phyloP scores from a whole-genome alignment of 371 early-diverging fungal species.

The Saksenaea vasiformis region DNA sequence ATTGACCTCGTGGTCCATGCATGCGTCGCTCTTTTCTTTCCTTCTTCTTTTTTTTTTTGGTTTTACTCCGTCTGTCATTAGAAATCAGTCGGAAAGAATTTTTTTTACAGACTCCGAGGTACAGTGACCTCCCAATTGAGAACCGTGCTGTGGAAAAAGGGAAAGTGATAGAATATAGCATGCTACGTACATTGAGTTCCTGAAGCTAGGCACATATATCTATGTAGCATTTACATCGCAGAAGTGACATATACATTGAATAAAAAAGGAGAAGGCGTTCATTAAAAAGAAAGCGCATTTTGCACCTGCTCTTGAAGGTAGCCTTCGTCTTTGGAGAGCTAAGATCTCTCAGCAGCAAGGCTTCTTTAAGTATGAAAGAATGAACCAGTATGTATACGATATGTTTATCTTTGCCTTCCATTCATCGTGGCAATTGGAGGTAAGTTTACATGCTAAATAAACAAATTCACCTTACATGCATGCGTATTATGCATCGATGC shows the following conservation, averaged over 20 bases:
- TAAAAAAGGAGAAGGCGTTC: background rate
- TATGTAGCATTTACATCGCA: too few relatives aligned
- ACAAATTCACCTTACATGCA: background rate
- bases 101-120: too few relatives aligned
- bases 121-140: too few relatives aligned
- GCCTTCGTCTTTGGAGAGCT: conserved; percentile 1
- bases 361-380: background rate
- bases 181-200: too few relatives aligned
- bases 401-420: conserved; percentile 12
- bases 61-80: background rate
- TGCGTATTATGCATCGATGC: background rate
- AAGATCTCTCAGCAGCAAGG: conserved; percentile 1
- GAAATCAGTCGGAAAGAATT: background rate
- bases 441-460: background rate
- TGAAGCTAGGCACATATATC: too few relatives aligned
- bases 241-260: background rate
- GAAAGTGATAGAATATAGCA: too few relatives aligned
- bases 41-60: background rate
- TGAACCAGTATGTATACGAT: background rate
- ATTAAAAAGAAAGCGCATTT: background rate
- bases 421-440: conserved; percentile 8
- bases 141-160: too few relatives aligned
- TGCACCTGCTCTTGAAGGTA: background rate
- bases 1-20: conserved; percentile 3
- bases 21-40: background rate